phyloP scores from a whole-genome alignment of 179 eudicot genomes.

The Beta corolliflora region DNA sequence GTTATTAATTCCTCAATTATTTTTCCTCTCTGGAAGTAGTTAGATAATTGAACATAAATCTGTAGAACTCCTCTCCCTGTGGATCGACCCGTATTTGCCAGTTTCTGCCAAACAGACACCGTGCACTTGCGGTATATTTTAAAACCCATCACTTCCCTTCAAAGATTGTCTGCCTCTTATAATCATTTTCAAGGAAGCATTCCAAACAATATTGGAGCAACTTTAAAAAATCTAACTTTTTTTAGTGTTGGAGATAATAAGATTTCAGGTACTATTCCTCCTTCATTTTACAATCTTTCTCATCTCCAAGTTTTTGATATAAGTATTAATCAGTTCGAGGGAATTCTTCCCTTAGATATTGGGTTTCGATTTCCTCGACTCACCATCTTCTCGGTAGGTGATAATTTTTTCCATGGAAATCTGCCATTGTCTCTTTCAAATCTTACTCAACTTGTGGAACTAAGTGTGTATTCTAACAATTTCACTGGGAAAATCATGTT shows the following conservation, averaged over 20 bases:
- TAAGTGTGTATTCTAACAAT: neutral
- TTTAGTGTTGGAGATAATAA: conserved; percentile 6
- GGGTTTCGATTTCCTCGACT: conserved; percentile 14
- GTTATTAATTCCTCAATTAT: too few species aligned
- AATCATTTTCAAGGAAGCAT: conserved; percentile 18
- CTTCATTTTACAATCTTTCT: neutral
- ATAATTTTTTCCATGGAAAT: conserved; percentile 20
- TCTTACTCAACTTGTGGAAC: neutral
- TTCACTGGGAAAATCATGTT: conserved; percentile 3
- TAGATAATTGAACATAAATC: too few species aligned
- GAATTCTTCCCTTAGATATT: conserved; percentile 23
- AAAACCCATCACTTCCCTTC: conserved; percentile 19
- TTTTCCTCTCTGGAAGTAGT: too few species aligned
- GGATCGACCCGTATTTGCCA: too few species aligned
- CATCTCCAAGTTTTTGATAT: conserved; percentile 6
- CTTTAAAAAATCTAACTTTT: neutral
- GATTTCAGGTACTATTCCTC: conserved; percentile 23
- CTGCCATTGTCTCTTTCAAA: conserved; percentile 19
- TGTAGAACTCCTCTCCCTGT: too few species aligned
- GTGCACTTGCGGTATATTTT: too few species aligned
- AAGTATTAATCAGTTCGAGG: conserved; percentile 1
- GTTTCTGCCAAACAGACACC: too few species aligned
- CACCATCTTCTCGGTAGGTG: neutral
- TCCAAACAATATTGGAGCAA: conserved; percentile 14
- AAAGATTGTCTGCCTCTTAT: neutral